A percentile compares a stretch with the other conserved stretches of the same genome.
These are phyloP conservation scores for Sclerotiophoma versabilis DNA, from an alignment of 2,329 filamentous ascomycete species.

Conservation along the genomic window DNA sequence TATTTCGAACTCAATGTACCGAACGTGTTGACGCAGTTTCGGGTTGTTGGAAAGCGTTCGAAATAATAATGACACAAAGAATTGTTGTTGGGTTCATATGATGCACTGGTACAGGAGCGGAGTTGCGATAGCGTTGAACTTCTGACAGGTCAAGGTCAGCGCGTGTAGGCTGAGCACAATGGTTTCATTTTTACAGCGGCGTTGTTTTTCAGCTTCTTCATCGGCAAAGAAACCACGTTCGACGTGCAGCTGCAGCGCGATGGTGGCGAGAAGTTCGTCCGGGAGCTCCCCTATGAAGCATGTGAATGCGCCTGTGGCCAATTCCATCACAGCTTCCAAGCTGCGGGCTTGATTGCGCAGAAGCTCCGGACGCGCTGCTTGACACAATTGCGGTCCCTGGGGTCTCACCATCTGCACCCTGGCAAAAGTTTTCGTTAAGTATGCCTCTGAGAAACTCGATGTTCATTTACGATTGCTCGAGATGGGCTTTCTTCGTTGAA, in stretches of 20 bases:
- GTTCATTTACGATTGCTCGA: no score
- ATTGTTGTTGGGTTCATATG: not conserved
- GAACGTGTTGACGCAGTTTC: not conserved
- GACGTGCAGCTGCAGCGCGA: constrained; percentile 19
- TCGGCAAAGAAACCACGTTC: constrained; percentile 18
- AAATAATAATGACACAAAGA: not conserved
- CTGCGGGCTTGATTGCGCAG: not conserved
- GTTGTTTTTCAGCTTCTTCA: not conserved
- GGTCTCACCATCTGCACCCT: not conserved
- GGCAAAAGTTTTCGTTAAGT: not conserved
- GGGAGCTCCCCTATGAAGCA: constrained; percentile 20
- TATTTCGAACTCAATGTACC: not conserved
- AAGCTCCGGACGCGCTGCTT: not conserved
- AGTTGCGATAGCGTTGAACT: constrained; percentile 19
- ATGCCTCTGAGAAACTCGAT: no score
- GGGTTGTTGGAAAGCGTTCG: not conserved
- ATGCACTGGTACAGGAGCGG: constrained; percentile 28
- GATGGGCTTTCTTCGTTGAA: no score
- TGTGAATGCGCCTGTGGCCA: not conserved
- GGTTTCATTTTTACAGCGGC: not conserved
- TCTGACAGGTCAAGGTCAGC: constrained; percentile 23
- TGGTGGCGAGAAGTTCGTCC: constrained; percentile 28
- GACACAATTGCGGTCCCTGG: not conserved
- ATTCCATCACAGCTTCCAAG: not conserved
- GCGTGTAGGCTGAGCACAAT: constrained; percentile 13